Evolutionary conservation across 495 filamentous ascomycete genomes (phyloP), one percentile per base, ranked within the genome.

Genomic region (Penicillium alfredii): DNA sequence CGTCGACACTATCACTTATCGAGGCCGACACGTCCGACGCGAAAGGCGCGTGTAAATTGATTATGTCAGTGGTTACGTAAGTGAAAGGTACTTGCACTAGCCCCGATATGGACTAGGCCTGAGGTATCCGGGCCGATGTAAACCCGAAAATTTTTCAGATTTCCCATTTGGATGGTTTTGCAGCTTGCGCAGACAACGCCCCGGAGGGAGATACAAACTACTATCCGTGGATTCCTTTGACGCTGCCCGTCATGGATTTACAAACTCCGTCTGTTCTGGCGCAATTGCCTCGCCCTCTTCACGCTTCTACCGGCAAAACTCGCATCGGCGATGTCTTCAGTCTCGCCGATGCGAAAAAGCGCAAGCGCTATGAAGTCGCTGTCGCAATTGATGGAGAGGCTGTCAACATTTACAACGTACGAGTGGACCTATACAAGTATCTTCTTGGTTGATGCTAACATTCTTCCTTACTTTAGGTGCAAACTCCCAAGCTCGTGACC

Each of bases 331-430:
- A 86, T 44, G 87, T 93, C 19, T 80, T 76, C 52, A 78, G 83
- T 52, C 56, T 84, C 33, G 72, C 76, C 24, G 81, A 80, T 11
- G 74, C 73, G 20, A 86, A 76, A 66, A 94, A 89, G 68, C 76
- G 84, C 52, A 96, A 95, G 66, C 74, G 92, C 46, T 71, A 75
- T 49, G 93, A 99, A 61, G 61, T 97, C 35, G 84, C 76, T 8
- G 78, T 92, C 6, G 85, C 84, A 6, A 78, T 95, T 50, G 88
- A 99, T 64, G 88, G 88, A 37, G 88, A 95, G 53, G 82, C 85
- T 9, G 72, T 96, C 9, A 92, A 88, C 55, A 78, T 99, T 30
- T 96, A 96, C 64, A 83, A 95, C 72, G 90, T 98, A 63, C 42
- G 72, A 25, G 4, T n/a, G 11, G n/a, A n/a, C n/a, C n/a, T n/a